Evolutionary conservation across 352 stramenopile species (phyloP), one percentile per base, ranked within the genome.

Genomic region (Globisporangium ultimum): DNA sequence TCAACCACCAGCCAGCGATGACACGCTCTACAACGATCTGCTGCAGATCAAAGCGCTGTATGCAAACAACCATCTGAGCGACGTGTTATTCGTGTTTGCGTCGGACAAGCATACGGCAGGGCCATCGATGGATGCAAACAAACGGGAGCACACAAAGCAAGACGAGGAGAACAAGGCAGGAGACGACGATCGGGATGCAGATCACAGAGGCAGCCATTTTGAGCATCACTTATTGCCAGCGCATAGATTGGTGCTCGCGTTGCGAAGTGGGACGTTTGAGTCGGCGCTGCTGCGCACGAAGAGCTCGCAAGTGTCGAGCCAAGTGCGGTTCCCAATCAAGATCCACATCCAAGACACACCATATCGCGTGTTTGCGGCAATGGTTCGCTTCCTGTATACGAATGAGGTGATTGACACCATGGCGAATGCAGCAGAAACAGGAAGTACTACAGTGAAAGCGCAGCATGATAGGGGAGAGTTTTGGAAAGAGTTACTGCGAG

Each of bases 321-420:
- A 89, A 58, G 72, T 93, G 46, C 78, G 82, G 8, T 91, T 95
- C 34, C 85, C 83, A 13, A 68, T 95, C 32, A 90, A 90, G 58
- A 90, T 94, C 48, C 60, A 90, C 66, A 71, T 94, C 17, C 76
- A 91, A 52, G 83, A 94, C 63, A 94, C 85, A n/a, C 60, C 85
- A 13, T 91, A 86, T 45, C 66, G 58, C 12, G 77, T 89, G 5
- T 93, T 94, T 65, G 77, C 80, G 20, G 71, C 75, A 42, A 53
- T 94, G 50, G 59, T 94, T 42, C 61, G 73, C 22, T 95, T 84
- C 51, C 55, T 95, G 24, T 95, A 95, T 67, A 89, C 79, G n/a
- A 87, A 88, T 48, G 72, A 93, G 36, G 61, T 89, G 34, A 50
- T 36, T 2, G 24, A 41, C 42, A 28, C 45, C 53, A 61, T 1